phyloP scores from a whole-genome alignment of 805 yeast genomes.

The Myxozyma vanderwaltii region DNA sequence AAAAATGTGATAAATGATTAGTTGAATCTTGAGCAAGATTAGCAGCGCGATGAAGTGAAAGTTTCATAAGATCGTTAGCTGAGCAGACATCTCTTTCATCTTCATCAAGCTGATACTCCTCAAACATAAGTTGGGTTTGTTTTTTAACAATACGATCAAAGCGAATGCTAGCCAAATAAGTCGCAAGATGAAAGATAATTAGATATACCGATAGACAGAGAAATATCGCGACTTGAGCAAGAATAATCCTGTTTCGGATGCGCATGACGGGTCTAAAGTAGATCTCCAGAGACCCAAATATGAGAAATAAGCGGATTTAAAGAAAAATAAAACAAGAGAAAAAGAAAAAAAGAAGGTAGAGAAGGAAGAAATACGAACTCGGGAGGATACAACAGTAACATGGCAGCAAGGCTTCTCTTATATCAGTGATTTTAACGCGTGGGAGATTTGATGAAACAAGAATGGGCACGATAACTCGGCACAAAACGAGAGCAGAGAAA shows the following conservation, averaged over 20 bases:
- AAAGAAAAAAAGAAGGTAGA: not conserved
- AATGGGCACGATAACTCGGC: no score
- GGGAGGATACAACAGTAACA: not conserved
- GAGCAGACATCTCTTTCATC: not conserved
- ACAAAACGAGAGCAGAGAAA: no score
- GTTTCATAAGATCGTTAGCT: not conserved
- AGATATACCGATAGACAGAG: not conserved
- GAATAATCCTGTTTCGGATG: not conserved
- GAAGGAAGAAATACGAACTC: not conserved
- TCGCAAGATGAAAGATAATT: not conserved
- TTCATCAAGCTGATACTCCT: not conserved
- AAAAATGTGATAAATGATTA: conserved; percentile 1
- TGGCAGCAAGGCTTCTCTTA: not conserved
- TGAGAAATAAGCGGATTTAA: not conserved
- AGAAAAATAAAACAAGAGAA: not conserved
- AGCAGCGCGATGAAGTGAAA: conserved; percentile 5
- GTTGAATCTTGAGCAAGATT: not conserved
- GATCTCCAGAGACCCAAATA: no score
- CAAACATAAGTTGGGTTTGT: not conserved
- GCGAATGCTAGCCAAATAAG: not conserved
- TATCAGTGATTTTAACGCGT: no score
- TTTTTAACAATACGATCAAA: not conserved
- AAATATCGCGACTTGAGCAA: not conserved
- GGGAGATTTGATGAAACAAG: no score
- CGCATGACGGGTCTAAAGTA: not conserved